Evolutionary conservation across 495 filamentous ascomycete species (phyloP).

Genomic region (Aspergillus taichungensis): DNA sequence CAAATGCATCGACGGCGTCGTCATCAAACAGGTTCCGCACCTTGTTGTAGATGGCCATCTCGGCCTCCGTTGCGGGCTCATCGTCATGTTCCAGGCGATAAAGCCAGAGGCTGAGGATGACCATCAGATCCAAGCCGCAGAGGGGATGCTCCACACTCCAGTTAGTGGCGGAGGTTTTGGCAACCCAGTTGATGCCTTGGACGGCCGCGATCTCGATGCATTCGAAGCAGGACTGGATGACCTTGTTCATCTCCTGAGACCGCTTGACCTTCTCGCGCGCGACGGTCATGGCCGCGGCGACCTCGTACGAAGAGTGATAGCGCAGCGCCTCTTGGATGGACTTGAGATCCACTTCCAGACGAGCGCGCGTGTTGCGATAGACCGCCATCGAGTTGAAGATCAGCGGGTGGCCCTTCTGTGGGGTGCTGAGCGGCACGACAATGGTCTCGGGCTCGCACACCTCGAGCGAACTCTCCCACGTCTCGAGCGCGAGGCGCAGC

Average conservation of each 20-base stretch:
- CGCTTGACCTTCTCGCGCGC: constrained; percentile 89
- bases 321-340: constrained; percentile 91
- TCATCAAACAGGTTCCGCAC: constrained; percentile 89
- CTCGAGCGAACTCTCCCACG: constrained; percentile 93
- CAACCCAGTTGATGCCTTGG: constrained; percentile 96
- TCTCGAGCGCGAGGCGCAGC: constrained; percentile 88
- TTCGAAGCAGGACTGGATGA: constrained; percentile 95
- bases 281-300: constrained; percentile 91
- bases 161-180: constrained; percentile 90
- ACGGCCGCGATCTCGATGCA: constrained; percentile 94
- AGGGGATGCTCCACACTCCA: constrained; percentile 99
- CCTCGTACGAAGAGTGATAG: constrained; percentile 94
- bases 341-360: constrained; percentile 91
- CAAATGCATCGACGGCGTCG: constrained; percentile 69
- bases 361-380: constrained; percentile 87
- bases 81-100: constrained; percentile 99
- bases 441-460: constrained; percentile 90
- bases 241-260: constrained; percentile 95
- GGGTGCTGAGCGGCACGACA: constrained; percentile 82
- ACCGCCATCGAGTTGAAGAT: constrained; percentile 99
- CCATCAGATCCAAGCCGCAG: constrained; percentile 94
- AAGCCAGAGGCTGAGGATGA: constrained; percentile 96
- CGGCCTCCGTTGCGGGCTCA: constrained; percentile 84
- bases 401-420: constrained; percentile 93
- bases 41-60: constrained; percentile 91